A percentile compares a stretch with the other conserved stretches of the same genome.
phyloP scores from a whole-genome alignment of 148 eudicot genomes.

The Spergularia bocconei region DNA sequence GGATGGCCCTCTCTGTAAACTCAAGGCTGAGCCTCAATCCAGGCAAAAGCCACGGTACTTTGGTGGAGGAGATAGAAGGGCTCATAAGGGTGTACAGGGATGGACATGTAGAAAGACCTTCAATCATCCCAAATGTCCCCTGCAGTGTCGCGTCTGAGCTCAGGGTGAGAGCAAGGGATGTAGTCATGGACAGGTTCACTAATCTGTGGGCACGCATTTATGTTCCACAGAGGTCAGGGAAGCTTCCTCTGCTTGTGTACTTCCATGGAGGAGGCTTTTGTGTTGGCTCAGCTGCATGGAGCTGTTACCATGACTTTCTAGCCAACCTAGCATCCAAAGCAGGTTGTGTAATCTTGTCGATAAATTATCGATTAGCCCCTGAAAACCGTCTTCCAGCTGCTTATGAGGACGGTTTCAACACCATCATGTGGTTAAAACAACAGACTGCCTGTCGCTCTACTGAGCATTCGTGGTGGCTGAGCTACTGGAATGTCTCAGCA shows the following conservation, averaged over 20 bases:
- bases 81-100: constrained; percentile 45
- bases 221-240: constrained; percentile 30
- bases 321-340: constrained; percentile 48
- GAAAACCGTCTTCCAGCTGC: constrained; percentile 82
- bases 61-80: constrained; percentile 54
- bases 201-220: constrained; percentile 62
- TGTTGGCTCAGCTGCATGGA: constrained; percentile 83
- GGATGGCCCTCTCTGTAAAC: constrained; percentile 31
- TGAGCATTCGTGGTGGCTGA: constrained; percentile 45
- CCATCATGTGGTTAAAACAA: constrained; percentile 52
- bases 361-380: constrained; percentile 71
- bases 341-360: constrained; percentile 54
- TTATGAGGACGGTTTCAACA: constrained; percentile 64
- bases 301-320: constrained; percentile 73
- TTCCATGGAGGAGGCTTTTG: constrained; percentile 94
- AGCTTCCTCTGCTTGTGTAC: constrained; percentile 56
- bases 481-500: constrained; percentile 33
- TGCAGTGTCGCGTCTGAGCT: constrained; percentile 32
- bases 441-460: constrained; percentile 16
- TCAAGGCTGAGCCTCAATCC: constrained; percentile 19
- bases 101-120: constrained; percentile 48
- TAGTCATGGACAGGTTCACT: constrained; percentile 33
- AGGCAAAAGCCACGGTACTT: constrained; percentile 18
- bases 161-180: constrained; percentile 39
- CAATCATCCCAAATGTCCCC: constrained; percentile 43